Base-by-base conservation (phyloP, 2,329 filamentous ascomycete species). In the Fusarium sp. region DNA sequence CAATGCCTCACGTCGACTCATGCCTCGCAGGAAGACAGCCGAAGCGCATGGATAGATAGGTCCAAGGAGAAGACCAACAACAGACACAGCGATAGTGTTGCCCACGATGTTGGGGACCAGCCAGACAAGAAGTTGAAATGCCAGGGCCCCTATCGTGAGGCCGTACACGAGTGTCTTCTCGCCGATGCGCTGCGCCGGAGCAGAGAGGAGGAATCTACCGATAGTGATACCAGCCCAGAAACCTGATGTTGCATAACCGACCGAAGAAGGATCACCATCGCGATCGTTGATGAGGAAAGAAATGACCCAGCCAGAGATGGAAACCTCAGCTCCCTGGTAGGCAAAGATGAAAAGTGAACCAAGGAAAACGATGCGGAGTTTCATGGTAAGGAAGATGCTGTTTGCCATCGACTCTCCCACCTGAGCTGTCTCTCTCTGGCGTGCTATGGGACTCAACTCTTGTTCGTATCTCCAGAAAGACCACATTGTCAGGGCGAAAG, bases 241-340 rank as follows among this genome's bases (percentile, higher is more conserved):
- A 13, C 89, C 86, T 3, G 92, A 85, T 3, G 92, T 93, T 23
- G 96, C 92, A 77, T 96, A 96, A 35, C 93, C 93, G 20, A 96
- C 92, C 6, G 85, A 84, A 0, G 86, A 83, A 9, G 92, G 92
- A 71, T 91, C 85, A 16, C 92, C 93, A 58, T 89, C 82, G 37
- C 93, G 89, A 66, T 89, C 87, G 49, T 86, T 86, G 78, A 96
- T 93, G 38, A 97, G 82, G 81, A 94, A 97, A 4, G 91, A 93
- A 66, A 95, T 93, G 48, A 95, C 91, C 93, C 93, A 97, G 54
- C 93, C 93, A 0, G 91, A 93, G 68, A 95, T 92, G 60, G 90
- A 90, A 18, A 97, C 93, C 79, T 97, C 93, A 35, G 92, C 91
- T 33, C 93, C 93, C 79, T 96, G 92, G 78, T 97, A 97, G 26